phyloP scores from a whole-genome alignment of 2,329 filamentous ascomycete genomes.

The Epichloe typhina region DNA sequence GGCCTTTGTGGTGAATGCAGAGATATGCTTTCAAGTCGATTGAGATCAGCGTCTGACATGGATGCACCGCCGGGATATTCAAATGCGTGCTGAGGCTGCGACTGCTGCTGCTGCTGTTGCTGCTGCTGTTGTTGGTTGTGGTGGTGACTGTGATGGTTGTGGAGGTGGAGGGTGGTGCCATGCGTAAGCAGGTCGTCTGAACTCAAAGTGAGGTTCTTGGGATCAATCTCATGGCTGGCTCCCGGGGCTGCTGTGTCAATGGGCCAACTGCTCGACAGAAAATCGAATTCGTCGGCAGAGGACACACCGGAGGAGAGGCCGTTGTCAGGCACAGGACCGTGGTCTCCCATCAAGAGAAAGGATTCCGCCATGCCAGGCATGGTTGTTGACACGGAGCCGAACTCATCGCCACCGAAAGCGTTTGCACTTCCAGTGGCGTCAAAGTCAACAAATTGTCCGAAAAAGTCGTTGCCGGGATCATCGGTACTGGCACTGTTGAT shows the following conservation, averaged over 20 bases:
- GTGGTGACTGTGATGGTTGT: not conserved
- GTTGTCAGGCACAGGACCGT: slow-evolving; percentile 11
- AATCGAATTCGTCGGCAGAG: slow-evolving; percentile 23
- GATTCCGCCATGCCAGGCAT: slow-evolving; percentile 15
- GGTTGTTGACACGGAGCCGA: slow-evolving; percentile 10
- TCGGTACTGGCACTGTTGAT: slow-evolving; percentile 16
- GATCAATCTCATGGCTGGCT: slow-evolving; percentile 18
- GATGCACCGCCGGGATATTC: slow-evolving; percentile 20
- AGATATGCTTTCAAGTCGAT: slow-evolving; percentile 34
- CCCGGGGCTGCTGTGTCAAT: slow-evolving; percentile 13
- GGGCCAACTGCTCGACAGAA: slow-evolving; percentile 22
- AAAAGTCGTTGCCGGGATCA: slow-evolving; percentile 22
- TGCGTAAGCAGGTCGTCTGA: slow-evolving; percentile 2
- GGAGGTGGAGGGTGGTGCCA: not conserved
- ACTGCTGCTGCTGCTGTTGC: slow-evolving; percentile 4
- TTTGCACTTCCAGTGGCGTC: slow-evolving; percentile 15
- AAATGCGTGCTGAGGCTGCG: slow-evolving; percentile 6
- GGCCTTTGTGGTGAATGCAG: slow-evolving; percentile 23
- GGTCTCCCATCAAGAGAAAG: slow-evolving; percentile 14
- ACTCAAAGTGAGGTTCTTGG: slow-evolving; percentile 15
- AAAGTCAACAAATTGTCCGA: slow-evolving; percentile 25
- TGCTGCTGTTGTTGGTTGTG: slow-evolving; percentile 3
- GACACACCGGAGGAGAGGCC: slow-evolving; percentile 23
- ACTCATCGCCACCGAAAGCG: slow-evolving; percentile 11
- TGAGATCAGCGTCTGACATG: slow-evolving; percentile 35